phyloP scores from a whole-genome alignment of 495 filamentous ascomycete species.

The Articulospora tetracladia region DNA sequence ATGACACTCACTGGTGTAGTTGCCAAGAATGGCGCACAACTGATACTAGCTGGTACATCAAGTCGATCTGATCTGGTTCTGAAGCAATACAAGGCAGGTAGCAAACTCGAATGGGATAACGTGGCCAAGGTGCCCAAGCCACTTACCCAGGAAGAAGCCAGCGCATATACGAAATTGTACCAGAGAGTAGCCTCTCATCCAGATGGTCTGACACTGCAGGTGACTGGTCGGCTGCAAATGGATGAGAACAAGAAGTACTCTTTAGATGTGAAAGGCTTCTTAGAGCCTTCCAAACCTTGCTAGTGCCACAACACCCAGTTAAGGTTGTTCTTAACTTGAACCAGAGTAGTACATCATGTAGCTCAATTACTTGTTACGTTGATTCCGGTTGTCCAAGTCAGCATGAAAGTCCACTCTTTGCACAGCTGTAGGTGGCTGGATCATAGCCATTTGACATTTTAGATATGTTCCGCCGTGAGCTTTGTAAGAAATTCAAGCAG shows the following conservation, averaged over 20 bases:
- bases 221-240: conserved; percentile 10
- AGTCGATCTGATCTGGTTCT: conserved; percentile 15
- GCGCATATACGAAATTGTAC: conserved; percentile 12
- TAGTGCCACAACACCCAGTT: neutral
- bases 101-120: conserved; percentile 20
- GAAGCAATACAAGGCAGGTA: conserved; percentile 15
- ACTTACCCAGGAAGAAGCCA: conserved; percentile 15
- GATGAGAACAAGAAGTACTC: conserved; percentile 5
- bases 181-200: conserved; percentile 2
- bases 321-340: neutral
- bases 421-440: conserved; percentile 6
- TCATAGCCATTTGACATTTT: conserved; percentile 3
- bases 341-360: conserved; percentile 6
- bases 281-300: conserved; percentile 2
- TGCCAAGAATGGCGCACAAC: conserved; percentile 16
- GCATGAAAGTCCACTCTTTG: conserved; percentile 3
- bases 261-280: conserved; percentile 11
- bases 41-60: conserved; percentile 16
- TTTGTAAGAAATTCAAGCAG: neutral
- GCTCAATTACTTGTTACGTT: conserved; percentile 3
- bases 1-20: conserved; percentile 19
- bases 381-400: conserved; percentile 6
- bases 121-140: conserved; percentile 16
- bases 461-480: neutral
- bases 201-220: conserved; percentile 4